Evolutionary conservation across 2,329 filamentous ascomycete genomes (phyloP), one percentile per base, ranked within the genome.

Genomic region (Colletotrichum shisoi): DNA sequence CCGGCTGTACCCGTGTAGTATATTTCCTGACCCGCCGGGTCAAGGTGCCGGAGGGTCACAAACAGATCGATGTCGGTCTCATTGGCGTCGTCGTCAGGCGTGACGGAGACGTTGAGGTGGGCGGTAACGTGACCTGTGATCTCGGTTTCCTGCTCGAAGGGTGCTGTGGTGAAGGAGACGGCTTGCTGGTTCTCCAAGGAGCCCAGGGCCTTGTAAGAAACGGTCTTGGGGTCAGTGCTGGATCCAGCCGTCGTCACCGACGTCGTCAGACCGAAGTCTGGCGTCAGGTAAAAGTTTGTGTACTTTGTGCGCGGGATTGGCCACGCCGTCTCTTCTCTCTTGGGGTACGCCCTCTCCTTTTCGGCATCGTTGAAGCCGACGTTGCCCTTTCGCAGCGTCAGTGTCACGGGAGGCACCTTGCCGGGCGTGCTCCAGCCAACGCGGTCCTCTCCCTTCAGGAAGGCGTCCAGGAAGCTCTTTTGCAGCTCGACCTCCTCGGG

Each of bases 51-150:
- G 3, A 90, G 77, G 0, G 87, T 89, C 15, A 90, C 73, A 71
- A 90, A 90, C 4, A 90, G 74, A 70, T 90, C 87, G 37, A 90
- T 88, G 61, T 90, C 87, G 3, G 73, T 77, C 0, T 77, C 74
- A 1, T 73, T 76, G 0, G 71, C 73, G 0, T 34, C 79, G 74
- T 74, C 85, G 74, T 80, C 86, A 70, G 88, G 77, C 0, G 84
- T 87, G 3, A 89, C 77, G 0, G 88, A 90, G 0, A 91, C 84
- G 67, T 87, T 86, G 4, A 92, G 79, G 70, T 87, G 88, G 0
- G 87, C 88, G 0, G 86, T 80, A 34, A 91, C 79, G 72, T 91
- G 87, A 0, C 90, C 90, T 0, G 90, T 92, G 61, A 92, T 85
- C 72, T 92, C 90, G 0, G 85, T 89, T 71, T 91, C 87, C 7